Evolutionary conservation across 371 early-diverging fungal genomes (phyloP).

Genomic region (Blastocladiella emersonii): DNA sequence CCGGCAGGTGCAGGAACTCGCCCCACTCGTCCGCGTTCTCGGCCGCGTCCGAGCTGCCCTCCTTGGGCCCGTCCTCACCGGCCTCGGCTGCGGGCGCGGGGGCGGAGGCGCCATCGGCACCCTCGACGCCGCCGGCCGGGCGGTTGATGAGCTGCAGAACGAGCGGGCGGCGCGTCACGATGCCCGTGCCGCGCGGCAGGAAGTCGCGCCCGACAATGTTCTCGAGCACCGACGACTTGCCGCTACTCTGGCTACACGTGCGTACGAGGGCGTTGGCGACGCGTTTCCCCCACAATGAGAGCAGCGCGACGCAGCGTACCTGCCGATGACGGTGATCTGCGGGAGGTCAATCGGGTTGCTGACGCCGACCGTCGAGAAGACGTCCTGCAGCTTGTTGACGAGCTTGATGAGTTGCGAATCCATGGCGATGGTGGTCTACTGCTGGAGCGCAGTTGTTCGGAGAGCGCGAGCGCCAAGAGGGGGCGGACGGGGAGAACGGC

Average conservation of each 20-base stretch:
- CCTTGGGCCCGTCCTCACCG: constrained; percentile 11
- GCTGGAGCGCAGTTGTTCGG: background rate
- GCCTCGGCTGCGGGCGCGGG: constrained; percentile 16
- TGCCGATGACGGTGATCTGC: constrained; percentile 95
- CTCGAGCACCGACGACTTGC: constrained; percentile 97
- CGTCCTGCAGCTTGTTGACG: constrained; percentile 89
- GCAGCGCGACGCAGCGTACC: constrained; percentile 26
- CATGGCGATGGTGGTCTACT: constrained; percentile 3
- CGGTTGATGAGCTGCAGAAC: constrained; percentile 93
- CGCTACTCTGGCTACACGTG: constrained; percentile 91
- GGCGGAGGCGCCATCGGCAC: constrained; percentile 18
- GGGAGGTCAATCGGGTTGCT: constrained; percentile 96
- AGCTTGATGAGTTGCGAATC: constrained; percentile 29
- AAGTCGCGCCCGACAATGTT: constrained; percentile 98
- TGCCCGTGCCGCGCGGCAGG: constrained; percentile 91
- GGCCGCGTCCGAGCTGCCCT: constrained; percentile 8
- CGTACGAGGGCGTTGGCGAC: no score
- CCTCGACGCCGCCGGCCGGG: constrained; percentile 40
- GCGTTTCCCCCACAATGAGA: background rate
- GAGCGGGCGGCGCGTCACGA: constrained; percentile 88
- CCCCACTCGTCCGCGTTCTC: constrained; percentile 85
- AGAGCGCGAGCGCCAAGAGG: background rate
- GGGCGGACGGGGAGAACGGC: background rate
- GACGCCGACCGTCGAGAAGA: constrained; percentile 92
- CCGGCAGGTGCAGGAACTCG: constrained; percentile 88